phyloP scores from a whole-genome alignment of 352 stramenopile genomes.

The Halophytophthora batemanensis region DNA sequence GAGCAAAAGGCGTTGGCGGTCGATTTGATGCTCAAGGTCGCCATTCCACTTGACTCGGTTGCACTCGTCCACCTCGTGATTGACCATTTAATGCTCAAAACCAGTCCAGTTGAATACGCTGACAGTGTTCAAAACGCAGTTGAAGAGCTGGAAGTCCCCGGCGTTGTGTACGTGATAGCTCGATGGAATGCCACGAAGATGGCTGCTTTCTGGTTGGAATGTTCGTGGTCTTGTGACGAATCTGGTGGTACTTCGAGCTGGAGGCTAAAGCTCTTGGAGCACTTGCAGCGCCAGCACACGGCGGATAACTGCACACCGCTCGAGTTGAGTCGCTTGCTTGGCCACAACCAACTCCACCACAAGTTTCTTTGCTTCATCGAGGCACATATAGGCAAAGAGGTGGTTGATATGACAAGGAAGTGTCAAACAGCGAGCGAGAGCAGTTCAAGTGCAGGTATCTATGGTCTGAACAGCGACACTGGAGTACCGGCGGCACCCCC shows the following conservation, averaged over 20 bases:
- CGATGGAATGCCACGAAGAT: conserved; percentile 39
- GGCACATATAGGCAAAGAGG: background rate
- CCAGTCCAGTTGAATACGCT: background rate
- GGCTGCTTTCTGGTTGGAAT: conserved; percentile 8
- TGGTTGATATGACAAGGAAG: background rate
- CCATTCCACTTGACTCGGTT: conserved; percentile 16
- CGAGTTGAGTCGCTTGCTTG: conserved; percentile 25
- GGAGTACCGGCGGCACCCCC: background rate
- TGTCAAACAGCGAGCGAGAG: too few species aligned
- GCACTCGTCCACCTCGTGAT: conserved; percentile 7
- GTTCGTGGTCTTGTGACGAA: background rate
- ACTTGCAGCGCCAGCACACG: conserved; percentile 3
- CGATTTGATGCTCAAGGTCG: conserved; percentile 11
- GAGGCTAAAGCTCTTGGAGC: conserved; percentile 8
- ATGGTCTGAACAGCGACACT: background rate
- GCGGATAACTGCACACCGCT: conserved; percentile 22
- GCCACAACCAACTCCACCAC: conserved; percentile 18
- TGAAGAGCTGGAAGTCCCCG: background rate
- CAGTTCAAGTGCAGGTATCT: too few species aligned
- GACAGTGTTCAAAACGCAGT: background rate
- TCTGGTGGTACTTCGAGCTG: background rate
- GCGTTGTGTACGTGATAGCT: conserved; percentile 19
- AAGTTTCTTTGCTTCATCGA: conserved; percentile 3
- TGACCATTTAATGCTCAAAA: background rate
- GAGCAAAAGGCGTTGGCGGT: conserved; percentile 9